These are phyloP conservation scores for Austroboletus novae-zelandiae DNA, from an alignment of 1,284 basidiomycete species.

Conservation along the genomic window DNA sequence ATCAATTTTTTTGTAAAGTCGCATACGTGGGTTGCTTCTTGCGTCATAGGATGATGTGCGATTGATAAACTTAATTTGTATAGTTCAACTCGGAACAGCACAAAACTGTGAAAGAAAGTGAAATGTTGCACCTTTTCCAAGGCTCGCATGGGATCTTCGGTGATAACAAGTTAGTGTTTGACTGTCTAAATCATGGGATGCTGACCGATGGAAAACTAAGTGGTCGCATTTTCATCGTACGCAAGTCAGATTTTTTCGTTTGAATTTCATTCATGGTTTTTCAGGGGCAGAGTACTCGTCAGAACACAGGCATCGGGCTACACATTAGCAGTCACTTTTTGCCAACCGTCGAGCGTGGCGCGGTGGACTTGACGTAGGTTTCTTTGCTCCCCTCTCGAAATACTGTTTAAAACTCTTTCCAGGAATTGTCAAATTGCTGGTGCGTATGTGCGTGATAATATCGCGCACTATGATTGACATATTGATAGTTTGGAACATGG, in stretches of 20 bases:
- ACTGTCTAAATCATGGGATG: neutral
- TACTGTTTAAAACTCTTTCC: constrained; percentile 1
- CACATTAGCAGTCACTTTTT: constrained; percentile 92
- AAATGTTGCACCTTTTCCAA: constrained; percentile 4
- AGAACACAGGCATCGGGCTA: constrained; percentile 91
- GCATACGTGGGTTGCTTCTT: constrained; percentile 8
- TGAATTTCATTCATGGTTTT: neutral
- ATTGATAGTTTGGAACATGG: constrained; percentile 76
- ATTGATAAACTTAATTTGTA: neutral
- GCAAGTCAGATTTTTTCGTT: constrained; percentile 15
- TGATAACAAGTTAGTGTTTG: constrained; percentile 5
- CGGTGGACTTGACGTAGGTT: constrained; percentile 80
- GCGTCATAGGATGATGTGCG: no score
- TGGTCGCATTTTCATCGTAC: constrained; percentile 68
- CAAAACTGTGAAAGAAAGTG: neutral
- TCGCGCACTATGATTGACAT: neutral
- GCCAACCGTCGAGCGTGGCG: constrained; percentile 94
- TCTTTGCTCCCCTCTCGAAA: neutral
- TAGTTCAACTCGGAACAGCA: constrained; percentile 17
- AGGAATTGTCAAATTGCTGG: constrained; percentile 76
- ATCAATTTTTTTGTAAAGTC: constrained; percentile 13
- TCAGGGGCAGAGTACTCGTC: constrained; percentile 81
- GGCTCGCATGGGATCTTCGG: constrained; percentile 10
- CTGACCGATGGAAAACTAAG: constrained; percentile 4
- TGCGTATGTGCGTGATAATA: constrained; percentile 34